phyloP scores from a whole-genome alignment of 1,284 basidiomycete species.

The Cerrena zonata region DNA sequence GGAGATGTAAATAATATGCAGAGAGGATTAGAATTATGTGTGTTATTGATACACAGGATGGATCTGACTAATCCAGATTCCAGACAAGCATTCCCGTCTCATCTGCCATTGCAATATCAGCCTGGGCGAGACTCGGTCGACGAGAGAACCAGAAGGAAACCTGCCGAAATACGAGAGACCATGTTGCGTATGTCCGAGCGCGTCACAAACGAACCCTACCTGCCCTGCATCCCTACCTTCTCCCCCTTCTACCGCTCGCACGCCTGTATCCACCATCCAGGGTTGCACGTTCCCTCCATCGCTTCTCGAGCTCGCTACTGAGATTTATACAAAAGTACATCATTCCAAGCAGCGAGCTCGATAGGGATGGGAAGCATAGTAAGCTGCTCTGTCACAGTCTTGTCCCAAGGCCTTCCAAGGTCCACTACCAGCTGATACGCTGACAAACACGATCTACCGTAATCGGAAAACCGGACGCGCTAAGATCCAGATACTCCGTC shows the following conservation, averaged over 20 bases:
- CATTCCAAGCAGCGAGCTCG: neutral
- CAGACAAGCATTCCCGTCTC: too few relatives aligned
- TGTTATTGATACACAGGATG: too few relatives aligned
- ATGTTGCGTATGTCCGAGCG: neutral
- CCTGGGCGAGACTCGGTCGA: conserved; percentile 15
- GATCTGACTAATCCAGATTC: too few relatives aligned
- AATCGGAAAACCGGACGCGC: neutral
- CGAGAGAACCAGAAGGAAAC: neutral
- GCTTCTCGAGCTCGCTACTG: too few relatives aligned
- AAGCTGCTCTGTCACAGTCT: too few relatives aligned
- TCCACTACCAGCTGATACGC: neutral
- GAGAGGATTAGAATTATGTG: too few relatives aligned
- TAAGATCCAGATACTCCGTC: too few relatives aligned
- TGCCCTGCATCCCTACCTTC: neutral
- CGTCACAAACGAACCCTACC: neutral
- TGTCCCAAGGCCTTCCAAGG: neutral
- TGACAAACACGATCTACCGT: neutral
- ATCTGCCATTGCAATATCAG: too few relatives aligned
- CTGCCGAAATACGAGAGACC: neutral
- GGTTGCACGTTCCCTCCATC: too few relatives aligned
- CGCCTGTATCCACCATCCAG: neutral
- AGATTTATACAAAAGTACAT: too few relatives aligned
- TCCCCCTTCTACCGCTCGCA: neutral
- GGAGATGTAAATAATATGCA: too few relatives aligned
- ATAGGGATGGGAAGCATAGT: neutral